Evolutionary conservation across 73 alveolate species (phyloP).

Genomic region (Stentor coeruleus): DNA sequence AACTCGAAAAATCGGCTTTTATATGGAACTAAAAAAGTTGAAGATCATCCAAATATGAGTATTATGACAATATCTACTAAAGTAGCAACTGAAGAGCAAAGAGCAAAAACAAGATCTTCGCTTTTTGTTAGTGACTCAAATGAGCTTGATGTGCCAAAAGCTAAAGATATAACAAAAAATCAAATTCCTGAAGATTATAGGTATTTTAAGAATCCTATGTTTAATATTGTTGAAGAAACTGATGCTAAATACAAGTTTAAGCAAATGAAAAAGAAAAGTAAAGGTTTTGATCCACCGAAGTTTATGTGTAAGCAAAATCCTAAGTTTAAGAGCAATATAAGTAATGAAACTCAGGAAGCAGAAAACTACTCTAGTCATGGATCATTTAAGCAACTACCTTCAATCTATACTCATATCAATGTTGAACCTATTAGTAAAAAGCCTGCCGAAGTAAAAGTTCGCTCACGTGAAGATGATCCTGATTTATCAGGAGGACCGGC

Average conservation of each 20-base stretch:
- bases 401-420: neutral
- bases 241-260: neutral
- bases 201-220: neutral
- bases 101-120: neutral
- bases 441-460: neutral
- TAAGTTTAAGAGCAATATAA: neutral
- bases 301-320: neutral
- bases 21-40: neutral
- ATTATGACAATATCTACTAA: neutral
- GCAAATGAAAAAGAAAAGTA: neutral
- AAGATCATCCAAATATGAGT: neutral
- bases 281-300: neutral
- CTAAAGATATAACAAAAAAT: too few species aligned
- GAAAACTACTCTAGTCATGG: neutral
- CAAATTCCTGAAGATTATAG: neutral
- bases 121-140: neutral
- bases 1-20: neutral
- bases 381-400: neutral
- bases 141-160: neutral
- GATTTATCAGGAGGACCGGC: conserved; percentile 3
- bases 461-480: neutral
- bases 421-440: neutral
- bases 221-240: neutral
- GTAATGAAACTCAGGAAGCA: neutral
- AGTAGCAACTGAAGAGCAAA: neutral